Evolutionary conservation across 1,284 basidiomycete genomes (phyloP), one percentile per base, ranked within the genome.

Genomic region (Malassezia vespertilionis): DNA sequence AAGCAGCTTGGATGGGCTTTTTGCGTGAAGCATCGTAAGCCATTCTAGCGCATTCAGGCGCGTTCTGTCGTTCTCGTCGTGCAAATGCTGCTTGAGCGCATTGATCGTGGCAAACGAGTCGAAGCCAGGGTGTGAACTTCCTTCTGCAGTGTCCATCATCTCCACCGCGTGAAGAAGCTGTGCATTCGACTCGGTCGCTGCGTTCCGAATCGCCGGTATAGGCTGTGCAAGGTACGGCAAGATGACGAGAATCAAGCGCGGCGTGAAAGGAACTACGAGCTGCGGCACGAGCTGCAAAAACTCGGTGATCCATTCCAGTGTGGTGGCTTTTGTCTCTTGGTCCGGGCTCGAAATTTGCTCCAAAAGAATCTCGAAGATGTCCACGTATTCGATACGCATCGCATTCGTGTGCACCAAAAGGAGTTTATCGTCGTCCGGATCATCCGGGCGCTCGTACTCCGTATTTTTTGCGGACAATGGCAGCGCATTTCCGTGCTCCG

Each of bases 1-100:
- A 42, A 96, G 75, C 53, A 95, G 91, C 86, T 91, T 93, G 72
- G 83, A 85, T 0, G 93, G 93, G 15, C 87, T 86, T 69, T 96
- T 96, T 67, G 89, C 84, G 73, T 99, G 93, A 43, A 99, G 74
- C 93, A 99, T 99, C 40, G 95, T 82, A 24, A 99, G 75, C 93
- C 93, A 99, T 73, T 93, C 89, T 57, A 99, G 74, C 3, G 91
- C 89, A 20, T 88, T 86, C 5, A 97, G 86, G 33, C 91, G 76
- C 1, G 93, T 96, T 68, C 95, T 88, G 63, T 93, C 91, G 66
- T 88, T 87, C 71, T 96, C 89, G 71, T 87, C 90, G 69, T 95
- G 71, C 65, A 99, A 89, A 63, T 95, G 89, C 42, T 93, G 75
- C 1, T 88, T 95, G 54, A 99, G 74, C 37, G 85, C 84, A 63